Conservation (phyloP, 257 asterid species). For the Nicotiana sylvestris region DNA sequence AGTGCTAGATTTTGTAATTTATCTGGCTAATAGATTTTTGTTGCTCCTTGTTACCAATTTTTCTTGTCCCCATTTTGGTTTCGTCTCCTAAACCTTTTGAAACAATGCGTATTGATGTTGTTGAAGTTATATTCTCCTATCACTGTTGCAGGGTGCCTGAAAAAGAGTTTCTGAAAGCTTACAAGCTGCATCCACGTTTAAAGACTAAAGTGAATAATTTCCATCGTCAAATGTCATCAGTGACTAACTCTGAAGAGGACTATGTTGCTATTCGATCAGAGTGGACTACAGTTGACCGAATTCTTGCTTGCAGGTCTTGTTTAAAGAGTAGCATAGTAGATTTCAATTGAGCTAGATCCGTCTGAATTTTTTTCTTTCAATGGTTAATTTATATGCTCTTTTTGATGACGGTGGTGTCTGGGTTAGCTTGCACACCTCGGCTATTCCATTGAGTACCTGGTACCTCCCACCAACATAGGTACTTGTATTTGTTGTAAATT, state of each 20-base stretch:
- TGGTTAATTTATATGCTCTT: too few relatives aligned
- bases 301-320: constrained; percentile 82
- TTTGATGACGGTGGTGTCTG: too few relatives aligned
- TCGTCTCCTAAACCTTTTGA: neutral
- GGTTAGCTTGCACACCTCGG: too few relatives aligned
- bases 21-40: neutral
- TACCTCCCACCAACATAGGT: too few relatives aligned
- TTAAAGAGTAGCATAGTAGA: neutral
- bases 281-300: constrained; percentile 93
- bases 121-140: neutral
- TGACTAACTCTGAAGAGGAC: constrained; percentile 56
- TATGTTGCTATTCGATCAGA: constrained; percentile 82
- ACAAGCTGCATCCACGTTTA: constrained; percentile 85
- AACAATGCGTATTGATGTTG: neutral
- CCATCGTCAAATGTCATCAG: constrained; percentile 63
- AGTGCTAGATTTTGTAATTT: neutral
- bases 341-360: neutral
- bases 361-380: neutral
- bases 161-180: constrained; percentile 76
- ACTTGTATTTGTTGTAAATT: neutral
- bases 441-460: too few relatives aligned
- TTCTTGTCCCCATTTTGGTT: neutral
- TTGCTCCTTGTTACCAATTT: neutral
- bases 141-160: constrained; percentile 84
- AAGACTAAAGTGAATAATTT: constrained; percentile 85